Percentiles rank a stretch among this genome's conserved stretches.
These are phyloP conservation scores for Penicillium longicatenatum DNA, from an alignment of 495 filamentous ascomycete genomes.

Conservation along the genomic window DNA sequence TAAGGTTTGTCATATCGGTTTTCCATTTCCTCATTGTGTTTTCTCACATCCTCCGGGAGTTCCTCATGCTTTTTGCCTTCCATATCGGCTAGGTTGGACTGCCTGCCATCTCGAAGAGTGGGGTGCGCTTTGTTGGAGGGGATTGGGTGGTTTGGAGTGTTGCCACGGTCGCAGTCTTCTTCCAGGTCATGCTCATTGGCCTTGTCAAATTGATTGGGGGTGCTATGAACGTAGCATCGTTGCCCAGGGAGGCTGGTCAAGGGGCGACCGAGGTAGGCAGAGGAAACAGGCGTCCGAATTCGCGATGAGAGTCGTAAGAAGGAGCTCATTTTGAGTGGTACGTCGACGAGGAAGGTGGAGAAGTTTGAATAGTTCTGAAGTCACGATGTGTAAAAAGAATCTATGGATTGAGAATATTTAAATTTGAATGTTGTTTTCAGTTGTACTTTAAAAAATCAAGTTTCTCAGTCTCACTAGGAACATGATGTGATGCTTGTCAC, in stretches of 20 bases:
- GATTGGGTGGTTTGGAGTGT: conserved; percentile 22
- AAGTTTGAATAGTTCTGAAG: not conserved
- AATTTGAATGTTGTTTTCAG: not conserved
- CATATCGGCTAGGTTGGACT: conserved; percentile 35
- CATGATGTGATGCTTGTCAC: not conserved
- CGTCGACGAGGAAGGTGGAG: not conserved
- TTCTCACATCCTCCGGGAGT: conserved; percentile 42
- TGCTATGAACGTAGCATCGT: not conserved
- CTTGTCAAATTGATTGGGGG: not conserved
- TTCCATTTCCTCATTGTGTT: conserved; percentile 41
- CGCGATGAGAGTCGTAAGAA: conserved; percentile 3
- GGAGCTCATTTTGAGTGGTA: conserved; percentile 9
- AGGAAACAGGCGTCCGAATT: conserved; percentile 3
- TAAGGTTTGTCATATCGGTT: conserved; percentile 41
- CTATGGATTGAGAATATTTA: not conserved
- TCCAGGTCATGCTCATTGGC: not conserved
- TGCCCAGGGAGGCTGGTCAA: not conserved
- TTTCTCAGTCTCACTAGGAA: not conserved
- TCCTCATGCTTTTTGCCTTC: conserved; percentile 30
- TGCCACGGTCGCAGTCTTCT: not conserved
- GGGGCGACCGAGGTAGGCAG: conserved; percentile 2
- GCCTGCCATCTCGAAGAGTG: conserved; percentile 35
- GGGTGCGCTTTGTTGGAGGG: conserved; percentile 44
- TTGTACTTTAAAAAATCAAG: conserved; percentile 8
- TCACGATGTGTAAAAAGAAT: not conserved